Conservation (phyloP, 495 filamentous ascomycete genomes). For the Hyaloscypha finlandica region DNA sequence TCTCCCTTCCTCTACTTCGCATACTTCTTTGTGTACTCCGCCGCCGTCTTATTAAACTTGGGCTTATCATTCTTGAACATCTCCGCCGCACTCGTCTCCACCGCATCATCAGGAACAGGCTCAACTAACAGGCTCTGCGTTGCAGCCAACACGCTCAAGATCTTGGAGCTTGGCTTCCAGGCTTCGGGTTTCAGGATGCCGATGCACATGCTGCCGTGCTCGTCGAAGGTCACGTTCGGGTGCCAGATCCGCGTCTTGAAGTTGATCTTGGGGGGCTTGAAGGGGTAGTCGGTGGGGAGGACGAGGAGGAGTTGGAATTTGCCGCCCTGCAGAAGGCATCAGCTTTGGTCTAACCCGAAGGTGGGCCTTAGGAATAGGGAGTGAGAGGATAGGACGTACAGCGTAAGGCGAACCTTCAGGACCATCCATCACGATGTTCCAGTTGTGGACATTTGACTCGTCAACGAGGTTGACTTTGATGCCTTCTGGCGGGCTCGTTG, state of each 20-base stretch:
- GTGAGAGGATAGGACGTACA: conserved; percentile 42
- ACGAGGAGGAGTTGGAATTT: conserved; percentile 73
- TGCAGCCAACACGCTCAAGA: conserved; percentile 76
- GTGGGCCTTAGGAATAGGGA: neutral
- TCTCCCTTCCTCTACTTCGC: conserved; percentile 23
- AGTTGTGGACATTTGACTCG: conserved; percentile 78
- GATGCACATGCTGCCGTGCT: conserved; percentile 86
- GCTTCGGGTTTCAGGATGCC: conserved; percentile 83
- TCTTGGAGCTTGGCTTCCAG: conserved; percentile 90
- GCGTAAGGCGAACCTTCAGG: conserved; percentile 72
- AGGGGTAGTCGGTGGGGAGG: conserved; percentile 88
- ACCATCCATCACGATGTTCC: conserved; percentile 78
- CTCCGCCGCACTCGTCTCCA: conserved; percentile 85
- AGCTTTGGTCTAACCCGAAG: neutral
- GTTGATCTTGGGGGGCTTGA: conserved; percentile 83
- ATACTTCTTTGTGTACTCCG: conserved; percentile 79
- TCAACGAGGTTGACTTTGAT: conserved; percentile 65
- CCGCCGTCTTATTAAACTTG: conserved; percentile 81
- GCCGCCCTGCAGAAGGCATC: conserved; percentile 58
- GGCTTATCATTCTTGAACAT: conserved; percentile 73
- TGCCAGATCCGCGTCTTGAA: conserved; percentile 98
- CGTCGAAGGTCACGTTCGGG: conserved; percentile 96
- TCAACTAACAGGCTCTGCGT: conserved; percentile 76
- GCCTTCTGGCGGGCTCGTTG: conserved; percentile 60
- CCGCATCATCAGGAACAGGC: conserved; percentile 92